Base-by-base conservation (phyloP, 1,284 basidiomycete genomes). In the Irpex rosettiformis region DNA sequence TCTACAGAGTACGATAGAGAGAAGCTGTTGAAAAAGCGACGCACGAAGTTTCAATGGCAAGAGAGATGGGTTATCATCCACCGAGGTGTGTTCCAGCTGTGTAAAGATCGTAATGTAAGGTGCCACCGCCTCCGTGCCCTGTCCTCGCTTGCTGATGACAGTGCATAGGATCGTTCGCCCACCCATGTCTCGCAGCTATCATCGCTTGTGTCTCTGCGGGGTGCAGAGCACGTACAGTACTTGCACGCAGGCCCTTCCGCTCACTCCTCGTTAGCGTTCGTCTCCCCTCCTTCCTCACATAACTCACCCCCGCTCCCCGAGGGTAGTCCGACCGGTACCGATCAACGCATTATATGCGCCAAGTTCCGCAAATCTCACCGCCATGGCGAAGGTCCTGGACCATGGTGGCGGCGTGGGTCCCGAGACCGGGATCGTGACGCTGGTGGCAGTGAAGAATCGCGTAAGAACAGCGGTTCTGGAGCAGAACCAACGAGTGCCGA, bases 1-100 rank as follows among this genome's bases (percentile, higher is more conserved):
- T 54, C 55, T 43, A 61, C 40, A 48, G 61, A 57, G 55, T 58
- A 42, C 18, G 45, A 52, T 51, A 62, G 61, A 8, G 65, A 63
- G 25, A 69, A 62, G 55, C 57, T 53, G 25, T 60, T 62, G 63
- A 71, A 68, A 65, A 69, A 70, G 60, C 66, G 63, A 22, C 66
- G 63, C 55, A 63, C 71, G 53, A 73, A 73, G 45, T 56, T 76
- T 11, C 85, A 88, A 56, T 91, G 88, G 88, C 77, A 79, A 58
- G 77, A 82, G 28, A 73, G 84, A 1, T 88, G 86, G 82, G 72
- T 86, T 27, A 74, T 88, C 25, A 77, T 90, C 16, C 75, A 79
- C 47, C 79, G 84, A 47, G 87, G 85, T 0, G 62, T 74, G 13
- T 69, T 90, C 21, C 76, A 73, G 60, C 65, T 91, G 16, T 83